These are phyloP conservation scores for Aspergillus pseudotamarii DNA, from an alignment of 2,329 filamentous ascomycete genomes.

Conservation along the genomic window DNA sequence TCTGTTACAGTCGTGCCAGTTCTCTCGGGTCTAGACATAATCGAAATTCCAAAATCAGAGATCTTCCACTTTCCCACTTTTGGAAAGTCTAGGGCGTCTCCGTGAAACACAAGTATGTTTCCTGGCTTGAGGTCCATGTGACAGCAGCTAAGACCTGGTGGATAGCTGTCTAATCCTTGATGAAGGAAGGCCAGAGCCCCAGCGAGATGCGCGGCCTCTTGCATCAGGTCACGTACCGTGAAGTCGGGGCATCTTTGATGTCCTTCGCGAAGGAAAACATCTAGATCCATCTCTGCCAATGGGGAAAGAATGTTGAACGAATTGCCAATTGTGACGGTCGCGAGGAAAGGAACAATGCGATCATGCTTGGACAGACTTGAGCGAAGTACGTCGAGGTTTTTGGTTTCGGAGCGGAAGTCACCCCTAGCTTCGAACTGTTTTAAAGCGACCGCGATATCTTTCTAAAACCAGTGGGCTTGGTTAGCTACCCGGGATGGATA, in stretches of 20 bases:
- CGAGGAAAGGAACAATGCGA: conserved; percentile 14
- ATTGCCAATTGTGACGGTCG: conserved; percentile 11
- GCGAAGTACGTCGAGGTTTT: conserved; percentile 9
- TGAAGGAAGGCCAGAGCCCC: conserved; percentile 21
- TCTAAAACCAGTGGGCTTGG: neutral
- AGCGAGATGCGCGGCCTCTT: conserved; percentile 15
- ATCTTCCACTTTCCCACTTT: conserved; percentile 29
- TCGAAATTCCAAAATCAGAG: conserved; percentile 28
- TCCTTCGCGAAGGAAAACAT: conserved; percentile 14
- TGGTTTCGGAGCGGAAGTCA: conserved; percentile 16
- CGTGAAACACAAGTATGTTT: conserved; percentile 26
- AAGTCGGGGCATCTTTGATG: neutral
- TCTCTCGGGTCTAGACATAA: conserved; percentile 4
- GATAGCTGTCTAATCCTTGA: conserved; percentile 1
- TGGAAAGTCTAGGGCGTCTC: neutral
- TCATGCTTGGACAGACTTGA: conserved; percentile 12
- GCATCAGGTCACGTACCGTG: conserved; percentile 13
- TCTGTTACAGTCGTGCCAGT: neutral
- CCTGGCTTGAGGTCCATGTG: conserved; percentile 27
- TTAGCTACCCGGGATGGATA: no score
- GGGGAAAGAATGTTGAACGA: conserved; percentile 23
- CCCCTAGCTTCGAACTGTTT: conserved; percentile 10
- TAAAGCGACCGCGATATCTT: conserved; percentile 11
- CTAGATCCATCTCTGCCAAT: conserved; percentile 20
- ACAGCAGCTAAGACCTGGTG: conserved; percentile 1